phyloP scores from a whole-genome alignment of 768 basidiomycete genomes.

The Termitomyces bulborhizus region DNA sequence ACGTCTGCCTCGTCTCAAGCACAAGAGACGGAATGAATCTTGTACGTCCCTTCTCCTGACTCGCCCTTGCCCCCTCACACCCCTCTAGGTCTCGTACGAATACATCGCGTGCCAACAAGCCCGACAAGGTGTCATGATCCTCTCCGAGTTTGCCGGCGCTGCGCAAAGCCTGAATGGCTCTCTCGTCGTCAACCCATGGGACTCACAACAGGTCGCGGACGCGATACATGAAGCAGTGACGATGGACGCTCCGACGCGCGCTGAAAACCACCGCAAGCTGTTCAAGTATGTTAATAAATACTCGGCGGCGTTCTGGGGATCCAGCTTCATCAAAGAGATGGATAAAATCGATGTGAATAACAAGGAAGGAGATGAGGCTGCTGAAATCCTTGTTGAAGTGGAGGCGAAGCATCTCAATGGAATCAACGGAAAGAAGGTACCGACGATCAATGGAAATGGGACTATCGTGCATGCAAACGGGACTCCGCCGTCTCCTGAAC shows the following conservation, averaged over 20 bases:
- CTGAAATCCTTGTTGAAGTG: background rate
- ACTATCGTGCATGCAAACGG: slow-evolving; percentile 5
- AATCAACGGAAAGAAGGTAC: background rate
- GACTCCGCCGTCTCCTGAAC: slow-evolving; percentile 1
- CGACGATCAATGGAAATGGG: slow-evolving; percentile 1
- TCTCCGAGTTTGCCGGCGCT: slow-evolving; percentile 97
- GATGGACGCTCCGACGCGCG: slow-evolving; percentile 76
- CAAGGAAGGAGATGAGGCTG: slow-evolving; percentile 27
- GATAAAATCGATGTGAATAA: slow-evolving; percentile 45
- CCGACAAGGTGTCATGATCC: slow-evolving; percentile 92
- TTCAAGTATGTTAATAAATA: slow-evolving; percentile 97
- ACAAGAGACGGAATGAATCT: slow-evolving; percentile 99
- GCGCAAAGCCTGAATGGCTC: slow-evolving; percentile 94
- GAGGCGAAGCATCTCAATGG: background rate
- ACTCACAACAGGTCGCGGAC: slow-evolving; percentile 95
- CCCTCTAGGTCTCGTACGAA: slow-evolving; percentile 90
- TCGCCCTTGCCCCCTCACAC: slow-evolving; percentile 13
- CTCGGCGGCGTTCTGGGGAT: slow-evolving; percentile 90
- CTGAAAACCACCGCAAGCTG: slow-evolving; percentile 90
- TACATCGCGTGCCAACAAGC: slow-evolving; percentile 95
- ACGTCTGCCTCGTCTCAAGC: slow-evolving; percentile 92
- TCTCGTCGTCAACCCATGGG: slow-evolving; percentile 98
- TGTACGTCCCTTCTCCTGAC: slow-evolving; percentile 41
- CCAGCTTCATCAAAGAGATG: slow-evolving; percentile 86
- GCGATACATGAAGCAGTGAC: slow-evolving; percentile 96